Percentiles rank a stretch among this genome's conserved stretches.
Conservation (phyloP, 1,284 basidiomycete genomes). For the Ceratobasidium sp. region DNA sequence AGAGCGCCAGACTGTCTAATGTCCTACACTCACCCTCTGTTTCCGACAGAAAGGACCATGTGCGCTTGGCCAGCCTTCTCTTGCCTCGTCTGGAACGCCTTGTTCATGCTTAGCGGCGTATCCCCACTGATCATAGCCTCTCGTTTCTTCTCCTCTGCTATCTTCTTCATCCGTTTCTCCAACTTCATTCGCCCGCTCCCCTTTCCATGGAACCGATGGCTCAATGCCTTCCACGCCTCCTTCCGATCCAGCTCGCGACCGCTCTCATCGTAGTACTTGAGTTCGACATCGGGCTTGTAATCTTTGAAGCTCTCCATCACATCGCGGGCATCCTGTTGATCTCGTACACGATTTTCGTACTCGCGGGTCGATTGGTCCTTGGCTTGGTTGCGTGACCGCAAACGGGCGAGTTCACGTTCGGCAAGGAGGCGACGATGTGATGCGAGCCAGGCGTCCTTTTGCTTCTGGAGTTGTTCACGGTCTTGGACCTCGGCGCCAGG, state of each 20-base stretch:
- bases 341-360: slow-evolving; percentile 91
- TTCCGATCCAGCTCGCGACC: slow-evolving; percentile 91
- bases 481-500: slow-evolving; percentile 75
- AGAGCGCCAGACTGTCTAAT: slow-evolving; percentile 36
- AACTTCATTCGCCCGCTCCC: slow-evolving; percentile 94
- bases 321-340: slow-evolving; percentile 90
- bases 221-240: slow-evolving; percentile 97
- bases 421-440: slow-evolving; percentile 82
- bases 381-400: slow-evolving; percentile 80
- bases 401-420: slow-evolving; percentile 82
- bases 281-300: slow-evolving; percentile 97
- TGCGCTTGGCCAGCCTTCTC: slow-evolving; percentile 94
- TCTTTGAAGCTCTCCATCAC: slow-evolving; percentile 87
- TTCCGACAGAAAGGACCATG: slow-evolving; percentile 93
- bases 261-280: slow-evolving; percentile 97
- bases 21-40: slow-evolving; percentile 77
- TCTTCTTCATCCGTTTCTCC: slow-evolving; percentile 93
- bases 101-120: slow-evolving; percentile 92
- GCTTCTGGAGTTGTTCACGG: slow-evolving; percentile 84
- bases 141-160: slow-evolving; percentile 92
- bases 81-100: slow-evolving; percentile 89
- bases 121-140: slow-evolving; percentile 92
- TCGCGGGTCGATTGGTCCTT: slow-evolving; percentile 96
- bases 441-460: slow-evolving; percentile 92
- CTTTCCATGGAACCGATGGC: slow-evolving; percentile 97